Conservation (phyloP, 75 land plant species). For the Larix kaempferi region DNA sequence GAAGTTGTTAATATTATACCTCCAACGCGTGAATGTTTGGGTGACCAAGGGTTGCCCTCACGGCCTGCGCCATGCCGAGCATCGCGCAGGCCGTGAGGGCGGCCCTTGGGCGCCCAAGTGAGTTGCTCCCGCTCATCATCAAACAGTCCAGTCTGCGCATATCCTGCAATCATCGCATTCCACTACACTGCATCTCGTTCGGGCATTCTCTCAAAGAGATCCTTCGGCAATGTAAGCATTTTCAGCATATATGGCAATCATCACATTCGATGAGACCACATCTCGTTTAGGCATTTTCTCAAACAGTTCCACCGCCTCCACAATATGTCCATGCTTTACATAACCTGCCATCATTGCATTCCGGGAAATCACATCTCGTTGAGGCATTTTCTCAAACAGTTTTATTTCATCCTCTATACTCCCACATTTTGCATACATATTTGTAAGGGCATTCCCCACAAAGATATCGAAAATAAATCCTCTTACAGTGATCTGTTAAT, state of each 20-base stretch:
- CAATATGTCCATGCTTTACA: slow-evolving; percentile 33
- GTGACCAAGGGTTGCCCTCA: no score
- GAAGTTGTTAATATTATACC: no score
- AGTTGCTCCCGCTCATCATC: no score
- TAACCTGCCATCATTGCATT: slow-evolving; percentile 57
- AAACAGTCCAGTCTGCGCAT: slow-evolving; percentile 8
- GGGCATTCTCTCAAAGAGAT: background rate
- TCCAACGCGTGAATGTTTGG: no score
- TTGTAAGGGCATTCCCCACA: slow-evolving; percentile 43
- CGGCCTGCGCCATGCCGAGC: no score
- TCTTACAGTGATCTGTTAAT: slow-evolving; percentile 30
- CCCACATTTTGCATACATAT: slow-evolving; percentile 59
- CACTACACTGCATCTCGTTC: background rate
- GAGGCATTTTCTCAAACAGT: slow-evolving; percentile 40
- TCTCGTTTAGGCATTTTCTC: slow-evolving; percentile 19
- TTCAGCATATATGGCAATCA: background rate
- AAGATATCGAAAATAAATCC: slow-evolving; percentile 29
- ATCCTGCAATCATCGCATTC: slow-evolving; percentile 12
- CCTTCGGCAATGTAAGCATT: background rate
- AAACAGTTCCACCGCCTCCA: slow-evolving; percentile 41
- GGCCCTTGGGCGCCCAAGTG: no score
- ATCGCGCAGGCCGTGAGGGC: no score
- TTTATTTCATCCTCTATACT: slow-evolving; percentile 26
- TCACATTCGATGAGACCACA: background rate
- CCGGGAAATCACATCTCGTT: slow-evolving; percentile 45